phyloP scores from a whole-genome alignment of 1,284 basidiomycete genomes.

The Chalciporus sp. region DNA sequence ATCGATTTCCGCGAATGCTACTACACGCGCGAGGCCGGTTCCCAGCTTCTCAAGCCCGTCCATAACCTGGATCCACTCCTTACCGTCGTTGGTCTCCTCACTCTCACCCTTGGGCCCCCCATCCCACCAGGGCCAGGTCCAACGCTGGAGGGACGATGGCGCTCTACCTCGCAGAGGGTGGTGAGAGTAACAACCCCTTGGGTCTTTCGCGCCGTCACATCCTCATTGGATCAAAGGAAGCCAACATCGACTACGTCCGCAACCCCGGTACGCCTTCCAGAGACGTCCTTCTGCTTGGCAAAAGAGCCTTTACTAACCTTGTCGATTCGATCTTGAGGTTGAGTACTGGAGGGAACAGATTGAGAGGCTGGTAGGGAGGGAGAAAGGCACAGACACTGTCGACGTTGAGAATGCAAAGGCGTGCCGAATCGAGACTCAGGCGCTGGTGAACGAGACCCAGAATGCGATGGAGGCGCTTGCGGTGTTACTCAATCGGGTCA shows the following conservation, averaged over 20 bases:
- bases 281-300: constrained; percentile 29
- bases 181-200: neutral
- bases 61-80: constrained; percentile 20
- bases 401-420: constrained; percentile 19
- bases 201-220: no score
- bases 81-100: constrained; percentile 29
- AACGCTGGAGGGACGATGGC: constrained; percentile 31
- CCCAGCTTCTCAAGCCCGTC: constrained; percentile 23
- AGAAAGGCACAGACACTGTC: constrained; percentile 17
- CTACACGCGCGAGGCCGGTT: constrained; percentile 21
- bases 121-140: constrained; percentile 29
- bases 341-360: constrained; percentile 10
- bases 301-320: constrained; percentile 20
- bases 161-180: constrained; percentile 30
- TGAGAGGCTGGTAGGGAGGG: constrained; percentile 15
- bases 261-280: constrained; percentile 21
- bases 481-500: constrained; percentile 21
- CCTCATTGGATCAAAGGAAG: neutral
- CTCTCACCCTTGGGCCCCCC: constrained; percentile 28
- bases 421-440: constrained; percentile 14
- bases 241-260: constrained; percentile 22
- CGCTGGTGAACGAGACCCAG: constrained; percentile 19
- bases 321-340: constrained; percentile 17
- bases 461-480: constrained; percentile 26
- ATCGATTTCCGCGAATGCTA: constrained; percentile 30